Evolutionary conservation across 1,284 basidiomycete genomes (phyloP).

Genomic region (Phellopilus nigrolimitatus): DNA sequence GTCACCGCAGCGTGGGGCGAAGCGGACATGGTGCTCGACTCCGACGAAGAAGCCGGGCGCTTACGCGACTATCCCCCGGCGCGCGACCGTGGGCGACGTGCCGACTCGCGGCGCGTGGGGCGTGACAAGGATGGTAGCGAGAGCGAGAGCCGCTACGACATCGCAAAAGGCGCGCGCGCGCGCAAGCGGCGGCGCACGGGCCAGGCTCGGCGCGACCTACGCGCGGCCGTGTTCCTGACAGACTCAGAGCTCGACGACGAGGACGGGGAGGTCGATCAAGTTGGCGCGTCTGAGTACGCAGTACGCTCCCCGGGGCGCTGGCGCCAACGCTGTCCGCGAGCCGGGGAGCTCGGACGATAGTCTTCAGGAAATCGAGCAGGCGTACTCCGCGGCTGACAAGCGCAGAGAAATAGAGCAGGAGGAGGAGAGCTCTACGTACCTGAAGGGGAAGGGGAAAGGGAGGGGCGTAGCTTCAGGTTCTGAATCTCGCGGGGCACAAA

Average conservation of each 20-base stretch:
- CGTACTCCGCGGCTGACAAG: slow-evolving; percentile 8
- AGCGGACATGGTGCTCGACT: slow-evolving; percentile 36
- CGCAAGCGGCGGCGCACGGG: slow-evolving; percentile 44
- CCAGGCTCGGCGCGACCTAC: slow-evolving; percentile 19
- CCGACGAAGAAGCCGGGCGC: slow-evolving; percentile 24
- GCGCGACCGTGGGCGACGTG: slow-evolving; percentile 15
- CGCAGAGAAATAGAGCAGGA: not conserved
- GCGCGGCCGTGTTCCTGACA: slow-evolving; percentile 41
- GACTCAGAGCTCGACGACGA: slow-evolving; percentile 43
- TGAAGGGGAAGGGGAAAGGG: slow-evolving; percentile 4
- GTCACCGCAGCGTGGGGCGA: slow-evolving; percentile 37
- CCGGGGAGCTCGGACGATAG: slow-evolving; percentile 3
- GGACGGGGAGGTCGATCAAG: slow-evolving; percentile 12
- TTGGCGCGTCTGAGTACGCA: not conserved
- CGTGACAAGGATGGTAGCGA: slow-evolving; percentile 30
- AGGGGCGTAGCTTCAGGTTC: not conserved
- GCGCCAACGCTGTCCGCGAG: not conserved
- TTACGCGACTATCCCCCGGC: slow-evolving; percentile 3
- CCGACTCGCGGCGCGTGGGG: no score
- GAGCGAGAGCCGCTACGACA: slow-evolving; percentile 48
- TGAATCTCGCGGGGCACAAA: no score
- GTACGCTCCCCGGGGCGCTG: slow-evolving; percentile 2
- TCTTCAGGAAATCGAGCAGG: slow-evolving; percentile 15
- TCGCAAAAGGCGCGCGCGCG: slow-evolving; percentile 38
- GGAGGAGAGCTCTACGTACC: slow-evolving; percentile 4